Conservation (phyloP, 495 filamentous ascomycete species). For the Penicillium maclennaniae region DNA sequence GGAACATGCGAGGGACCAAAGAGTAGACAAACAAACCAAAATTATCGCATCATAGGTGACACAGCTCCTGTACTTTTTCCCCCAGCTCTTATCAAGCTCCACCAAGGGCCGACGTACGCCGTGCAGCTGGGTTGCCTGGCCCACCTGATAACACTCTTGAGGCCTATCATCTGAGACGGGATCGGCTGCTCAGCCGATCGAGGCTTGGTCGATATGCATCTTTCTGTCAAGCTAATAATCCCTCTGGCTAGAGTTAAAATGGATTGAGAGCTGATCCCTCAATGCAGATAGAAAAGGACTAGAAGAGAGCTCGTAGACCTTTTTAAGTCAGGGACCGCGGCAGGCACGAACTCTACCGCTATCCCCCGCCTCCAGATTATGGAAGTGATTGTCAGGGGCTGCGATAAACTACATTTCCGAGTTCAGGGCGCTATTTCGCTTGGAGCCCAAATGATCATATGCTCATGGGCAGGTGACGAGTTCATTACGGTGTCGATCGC, state of each 20-base stretch:
- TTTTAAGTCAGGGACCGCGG: not conserved
- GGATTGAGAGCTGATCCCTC: not conserved
- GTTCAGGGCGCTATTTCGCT: not conserved
- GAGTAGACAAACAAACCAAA: not conserved
- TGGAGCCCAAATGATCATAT: not conserved
- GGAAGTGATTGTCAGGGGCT: constrained; percentile 1
- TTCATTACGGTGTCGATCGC: not conserved
- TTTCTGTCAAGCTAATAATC: not conserved
- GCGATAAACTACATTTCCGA: not conserved
- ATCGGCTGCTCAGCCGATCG: not conserved
- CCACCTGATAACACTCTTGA: not conserved
- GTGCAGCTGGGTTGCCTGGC: no score
- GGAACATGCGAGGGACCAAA: not conserved
- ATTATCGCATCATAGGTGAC: not conserved
- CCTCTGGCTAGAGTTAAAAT: not conserved
- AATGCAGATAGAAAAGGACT: not conserved
- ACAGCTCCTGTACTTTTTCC: not conserved
- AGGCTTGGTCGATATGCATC: not conserved
- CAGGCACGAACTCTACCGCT: not conserved
- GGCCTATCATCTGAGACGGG: not conserved
- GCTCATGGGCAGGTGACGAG: not conserved
- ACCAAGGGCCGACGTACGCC: not conserved
- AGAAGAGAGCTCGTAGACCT: not conserved
- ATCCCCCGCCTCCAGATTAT: not conserved
- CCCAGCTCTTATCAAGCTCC: not conserved